Evolutionary conservation across 108 stramenopile species (phyloP).

Genomic region (Thalassiosira profunda): DNA sequence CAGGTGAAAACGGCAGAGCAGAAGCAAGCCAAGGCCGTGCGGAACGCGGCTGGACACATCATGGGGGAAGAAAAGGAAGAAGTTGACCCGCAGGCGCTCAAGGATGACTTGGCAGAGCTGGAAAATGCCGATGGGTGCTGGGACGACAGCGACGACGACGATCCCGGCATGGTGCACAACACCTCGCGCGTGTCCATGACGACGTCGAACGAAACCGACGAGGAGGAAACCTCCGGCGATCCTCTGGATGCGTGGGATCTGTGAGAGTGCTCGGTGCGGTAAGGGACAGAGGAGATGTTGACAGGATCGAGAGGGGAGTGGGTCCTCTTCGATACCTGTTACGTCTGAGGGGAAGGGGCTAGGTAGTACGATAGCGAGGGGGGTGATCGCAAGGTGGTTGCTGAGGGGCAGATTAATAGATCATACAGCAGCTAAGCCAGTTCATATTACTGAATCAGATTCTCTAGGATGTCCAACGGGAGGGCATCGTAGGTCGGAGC

Average conservation of each 20-base stretch:
- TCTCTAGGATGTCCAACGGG: too few species aligned
- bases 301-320: too few species aligned
- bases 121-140: conserved; percentile 88
- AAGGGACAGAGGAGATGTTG: too few species aligned
- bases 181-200: conserved; percentile 56
- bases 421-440: too few species aligned
- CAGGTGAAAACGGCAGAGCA: conserved; percentile 84
- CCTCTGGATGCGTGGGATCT: conserved; percentile 81
- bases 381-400: too few species aligned
- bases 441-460: too few species aligned
- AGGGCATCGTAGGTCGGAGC: too few species aligned
- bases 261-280: too few species aligned
- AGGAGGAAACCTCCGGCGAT: conserved; percentile 45
- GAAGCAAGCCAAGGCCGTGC: conserved; percentile 81
- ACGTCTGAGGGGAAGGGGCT: too few species aligned
- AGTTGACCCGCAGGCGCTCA: conserved; percentile 55
- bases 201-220: conserved; percentile 35
- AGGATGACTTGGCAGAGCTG: conserved; percentile 78
- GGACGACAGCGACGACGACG: conserved; percentile 90
- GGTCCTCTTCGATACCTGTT: too few species aligned
- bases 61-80: conserved; percentile 75
- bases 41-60: conserved; percentile 88
- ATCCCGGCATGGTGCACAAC: conserved; percentile 54
- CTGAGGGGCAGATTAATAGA: too few species aligned
- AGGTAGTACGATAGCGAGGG: too few species aligned